These are phyloP conservation scores for Ceratocystis cubensis DNA, from an alignment of 2,329 filamentous ascomycete species.

Conservation along the genomic window DNA sequence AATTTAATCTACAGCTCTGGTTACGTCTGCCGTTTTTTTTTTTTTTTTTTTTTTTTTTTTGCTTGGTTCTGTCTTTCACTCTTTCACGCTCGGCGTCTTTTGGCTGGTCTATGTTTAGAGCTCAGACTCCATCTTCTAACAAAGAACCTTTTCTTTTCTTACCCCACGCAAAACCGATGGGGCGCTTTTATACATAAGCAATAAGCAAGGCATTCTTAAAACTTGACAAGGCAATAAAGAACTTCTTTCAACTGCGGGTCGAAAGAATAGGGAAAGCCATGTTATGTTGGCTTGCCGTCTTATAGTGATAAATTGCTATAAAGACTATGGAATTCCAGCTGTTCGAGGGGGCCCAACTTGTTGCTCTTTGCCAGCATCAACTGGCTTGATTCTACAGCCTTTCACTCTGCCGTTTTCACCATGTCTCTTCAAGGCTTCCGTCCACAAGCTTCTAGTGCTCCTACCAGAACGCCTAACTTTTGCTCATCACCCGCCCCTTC, in stretches of 20 bases:
- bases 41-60: background rate
- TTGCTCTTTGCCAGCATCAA: background rate
- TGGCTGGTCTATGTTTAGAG: too few relatives aligned
- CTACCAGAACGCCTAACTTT: background rate
- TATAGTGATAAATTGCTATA: background rate
- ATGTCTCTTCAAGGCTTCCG: background rate
- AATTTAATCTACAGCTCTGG: background rate
- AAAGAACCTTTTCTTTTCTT: background rate
- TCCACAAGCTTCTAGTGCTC: background rate
- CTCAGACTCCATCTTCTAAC: background rate
- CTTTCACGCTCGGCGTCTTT: background rate
- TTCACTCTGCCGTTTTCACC: background rate
- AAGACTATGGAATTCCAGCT: constrained; percentile 1
- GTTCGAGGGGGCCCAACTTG: background rate
- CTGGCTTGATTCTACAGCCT: background rate
- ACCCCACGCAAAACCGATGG: background rate
- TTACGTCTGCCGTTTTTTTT: background rate
- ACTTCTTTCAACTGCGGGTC: background rate
- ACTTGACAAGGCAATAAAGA: background rate
- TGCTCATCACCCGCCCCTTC: background rate
- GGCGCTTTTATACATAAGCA: too few relatives aligned
- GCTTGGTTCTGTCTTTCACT: background rate
- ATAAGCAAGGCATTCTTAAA: too few relatives aligned
- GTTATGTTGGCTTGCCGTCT: background rate
- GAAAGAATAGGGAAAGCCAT: background rate